Evolutionary conservation across 257 asterid genomes (phyloP).

Genomic region (Mentha longifolia): DNA sequence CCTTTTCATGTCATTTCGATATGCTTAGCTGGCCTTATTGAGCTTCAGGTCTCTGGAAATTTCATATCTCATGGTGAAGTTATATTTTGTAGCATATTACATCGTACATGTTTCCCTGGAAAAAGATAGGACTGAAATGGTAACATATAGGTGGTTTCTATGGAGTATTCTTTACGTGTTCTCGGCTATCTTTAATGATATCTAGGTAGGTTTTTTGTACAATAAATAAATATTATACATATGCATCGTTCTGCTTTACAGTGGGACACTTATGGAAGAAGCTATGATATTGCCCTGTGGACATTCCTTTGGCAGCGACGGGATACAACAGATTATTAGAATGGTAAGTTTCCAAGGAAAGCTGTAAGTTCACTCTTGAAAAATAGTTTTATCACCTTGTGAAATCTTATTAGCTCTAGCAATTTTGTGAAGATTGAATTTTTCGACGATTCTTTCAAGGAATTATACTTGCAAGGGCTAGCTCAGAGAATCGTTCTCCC

Average conservation of each 20-base stretch:
- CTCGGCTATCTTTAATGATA: not conserved
- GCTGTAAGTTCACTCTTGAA: slow-evolving; percentile 7
- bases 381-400: slow-evolving; percentile 11
- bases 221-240: too few species aligned
- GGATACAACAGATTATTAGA: slow-evolving; percentile 66
- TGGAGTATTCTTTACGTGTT: not conserved
- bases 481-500: not conserved
- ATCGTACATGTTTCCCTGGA: not conserved
- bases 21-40: not conserved
- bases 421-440: slow-evolving; percentile 1
- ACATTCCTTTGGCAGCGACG: slow-evolving; percentile 87
- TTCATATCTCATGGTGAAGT: not conserved
- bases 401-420: slow-evolving; percentile 16
- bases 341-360: slow-evolving; percentile 52
- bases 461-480: slow-evolving; percentile 15
- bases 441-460: not conserved
- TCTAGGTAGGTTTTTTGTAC: not conserved
- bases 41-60: not conserved
- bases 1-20: slow-evolving; percentile 1
- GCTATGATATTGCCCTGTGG: slow-evolving; percentile 98
- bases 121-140: slow-evolving; percentile 1
- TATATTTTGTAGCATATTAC: not conserved
- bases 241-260: slow-evolving; percentile 40
- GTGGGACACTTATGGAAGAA: slow-evolving; percentile 94
- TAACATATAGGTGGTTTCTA: not conserved